phyloP scores from a whole-genome alignment of 2,329 filamentous ascomycete species.

The Fusarium sp. region DNA sequence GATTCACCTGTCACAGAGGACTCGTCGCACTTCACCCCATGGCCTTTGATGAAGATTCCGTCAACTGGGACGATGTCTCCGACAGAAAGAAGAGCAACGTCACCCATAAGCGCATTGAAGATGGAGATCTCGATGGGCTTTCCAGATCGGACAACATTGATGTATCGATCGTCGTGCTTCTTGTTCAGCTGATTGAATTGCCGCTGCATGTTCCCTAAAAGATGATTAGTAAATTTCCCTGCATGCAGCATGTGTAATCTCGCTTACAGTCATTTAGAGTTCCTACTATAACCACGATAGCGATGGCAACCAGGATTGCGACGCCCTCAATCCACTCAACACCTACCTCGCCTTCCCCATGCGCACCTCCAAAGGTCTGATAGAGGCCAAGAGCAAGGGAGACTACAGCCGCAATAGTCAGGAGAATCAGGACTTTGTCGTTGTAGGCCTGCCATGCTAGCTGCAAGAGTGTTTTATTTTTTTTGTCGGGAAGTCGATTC shows the following conservation, averaged over 20 bases:
- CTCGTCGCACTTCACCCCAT: background rate
- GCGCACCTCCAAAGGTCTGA: background rate
- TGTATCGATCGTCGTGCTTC: background rate
- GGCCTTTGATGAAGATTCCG: background rate
- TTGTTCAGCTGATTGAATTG: background rate
- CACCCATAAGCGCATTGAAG: background rate
- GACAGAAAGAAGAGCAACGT: background rate
- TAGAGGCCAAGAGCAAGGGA: background rate
- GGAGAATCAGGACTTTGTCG: background rate
- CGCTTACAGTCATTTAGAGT: background rate
- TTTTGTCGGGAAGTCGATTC: background rate
- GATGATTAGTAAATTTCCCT: too few relatives aligned
- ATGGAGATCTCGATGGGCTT: background rate
- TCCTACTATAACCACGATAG: background rate
- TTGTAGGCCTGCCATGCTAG: background rate
- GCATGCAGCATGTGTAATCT: background rate
- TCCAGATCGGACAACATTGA: background rate
- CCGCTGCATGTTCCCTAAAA: too few relatives aligned
- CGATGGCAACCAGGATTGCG: background rate
- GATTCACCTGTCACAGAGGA: slow-evolving; percentile 74
- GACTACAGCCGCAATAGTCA: background rate
- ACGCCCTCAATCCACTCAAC: background rate
- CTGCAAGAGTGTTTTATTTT: background rate
- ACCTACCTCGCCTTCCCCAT: background rate
- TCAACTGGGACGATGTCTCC: background rate